Evolutionary conservation across 106 monocot species (phyloP), one percentile per base, ranked within the genome.

Genomic region (Phalaenopsis aphrodite): DNA sequence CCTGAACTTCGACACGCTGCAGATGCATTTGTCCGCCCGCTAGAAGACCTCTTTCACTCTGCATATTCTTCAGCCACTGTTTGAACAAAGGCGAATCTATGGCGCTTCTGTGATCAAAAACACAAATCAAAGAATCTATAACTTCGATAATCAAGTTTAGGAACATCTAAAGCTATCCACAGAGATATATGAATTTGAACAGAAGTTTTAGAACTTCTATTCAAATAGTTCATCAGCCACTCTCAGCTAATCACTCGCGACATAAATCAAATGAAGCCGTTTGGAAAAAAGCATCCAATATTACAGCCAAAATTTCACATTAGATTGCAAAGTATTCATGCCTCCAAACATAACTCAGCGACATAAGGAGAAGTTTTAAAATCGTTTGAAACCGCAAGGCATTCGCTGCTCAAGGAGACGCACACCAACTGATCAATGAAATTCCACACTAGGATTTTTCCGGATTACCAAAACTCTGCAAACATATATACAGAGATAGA

Each of bases 41-140:
- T 83, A 99, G 79, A 85, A 99, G 55, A 17, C 94, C 99, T 69
- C 76, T 89, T 68, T 93, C 88, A 73, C 89, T 81, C 77, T 93
- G 93, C 88, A 99, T 79, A 78, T 94, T 99, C 84, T 85, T 89
- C 88, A 99, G 55, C 99, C 99, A 99, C 55, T 89, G 82, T 79
- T 90, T 93, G 81, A 99, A 95, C 77, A 94, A 80, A 81, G 87
- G 19, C 61, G 91, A 99, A 41, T 87, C 81, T 55, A 93, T 64
- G 24, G 99, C 99, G 80, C 79, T 93, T 81, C 94, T 94, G 92
- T 9, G 65, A 79, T 49, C 23, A 75, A 38, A 74, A 73, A 75
- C 30, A 77, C 17, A 79, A 72, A 66, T 73, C 16, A 72, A n/a
- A 43, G 30, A 37, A 36, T 56, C 7, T 24, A 47, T 65, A n/a